Percentiles rank a stretch among this genome's conserved stretches.
These are phyloP conservation scores for Camellia lanceoleosa DNA, from an alignment of 148 eudicot genomes.

Conservation along the genomic window DNA sequence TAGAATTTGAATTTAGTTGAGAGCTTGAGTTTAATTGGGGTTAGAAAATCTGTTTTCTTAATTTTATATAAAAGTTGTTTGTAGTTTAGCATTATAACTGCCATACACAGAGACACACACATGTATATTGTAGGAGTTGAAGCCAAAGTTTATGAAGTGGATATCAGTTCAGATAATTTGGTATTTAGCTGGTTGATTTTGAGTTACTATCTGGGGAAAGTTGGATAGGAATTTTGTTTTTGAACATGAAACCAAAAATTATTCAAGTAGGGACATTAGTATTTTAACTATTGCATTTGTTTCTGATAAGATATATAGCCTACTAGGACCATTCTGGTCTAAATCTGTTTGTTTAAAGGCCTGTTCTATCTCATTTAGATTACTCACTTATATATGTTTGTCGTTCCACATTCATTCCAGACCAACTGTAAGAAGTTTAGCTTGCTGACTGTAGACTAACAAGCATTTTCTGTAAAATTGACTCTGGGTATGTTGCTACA, in stretches of 20 bases:
- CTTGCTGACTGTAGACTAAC: neutral
- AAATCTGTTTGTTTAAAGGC: neutral
- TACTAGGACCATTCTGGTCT: neutral
- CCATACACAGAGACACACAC: neutral
- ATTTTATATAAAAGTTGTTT: neutral
- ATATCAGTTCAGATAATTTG: neutral
- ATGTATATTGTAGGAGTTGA: neutral
- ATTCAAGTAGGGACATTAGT: neutral
- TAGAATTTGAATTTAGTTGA: neutral
- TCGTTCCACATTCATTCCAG: neutral
- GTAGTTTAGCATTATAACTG: neutral
- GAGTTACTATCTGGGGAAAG: neutral
- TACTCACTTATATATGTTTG: neutral
- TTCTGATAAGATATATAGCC: neutral
- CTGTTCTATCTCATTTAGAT: neutral
- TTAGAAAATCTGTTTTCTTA: neutral
- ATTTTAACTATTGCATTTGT: conserved; percentile 1
- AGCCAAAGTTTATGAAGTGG: neutral
- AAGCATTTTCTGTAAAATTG: neutral
- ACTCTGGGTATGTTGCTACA: neutral
- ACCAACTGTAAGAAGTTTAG: neutral
- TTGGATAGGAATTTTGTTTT: neutral
- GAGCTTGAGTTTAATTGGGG: conserved; percentile 7
- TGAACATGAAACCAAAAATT: neutral
- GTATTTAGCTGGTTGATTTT: conserved; percentile 3